A percentile compares a stretch with the other conserved stretches of the same genome.
These are phyloP conservation scores for Dictyostelium capitatum DNA, from an alignment of 78 protist species.

Conservation along the genomic window DNA sequence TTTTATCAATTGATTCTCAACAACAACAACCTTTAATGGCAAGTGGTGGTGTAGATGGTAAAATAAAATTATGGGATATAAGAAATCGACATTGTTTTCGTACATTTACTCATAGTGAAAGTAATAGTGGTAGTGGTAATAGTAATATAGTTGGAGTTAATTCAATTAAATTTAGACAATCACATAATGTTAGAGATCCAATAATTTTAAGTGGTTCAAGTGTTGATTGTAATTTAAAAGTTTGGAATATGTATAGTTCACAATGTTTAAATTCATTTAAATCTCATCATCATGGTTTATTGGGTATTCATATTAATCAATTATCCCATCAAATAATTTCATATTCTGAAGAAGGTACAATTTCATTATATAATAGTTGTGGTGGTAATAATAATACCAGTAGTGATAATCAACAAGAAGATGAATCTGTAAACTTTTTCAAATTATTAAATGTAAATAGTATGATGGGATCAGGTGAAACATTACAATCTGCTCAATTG, in stretches of 20 bases:
- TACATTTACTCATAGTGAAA: neutral
- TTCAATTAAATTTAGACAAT: slow-evolving; percentile 19
- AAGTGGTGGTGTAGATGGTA: slow-evolving; percentile 36
- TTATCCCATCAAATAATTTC: slow-evolving; percentile 4
- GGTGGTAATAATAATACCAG: neutral
- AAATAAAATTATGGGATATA: slow-evolving; percentile 52
- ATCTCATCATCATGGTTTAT: neutral
- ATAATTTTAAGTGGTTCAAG: slow-evolving; percentile 19
- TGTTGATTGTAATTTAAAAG: neutral
- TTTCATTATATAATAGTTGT: slow-evolving; percentile 17
- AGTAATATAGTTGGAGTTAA: neutral
- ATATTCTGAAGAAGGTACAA: slow-evolving; percentile 24
- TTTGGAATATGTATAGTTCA: slow-evolving; percentile 74
- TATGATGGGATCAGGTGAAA: neutral
- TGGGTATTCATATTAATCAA: slow-evolving; percentile 32
- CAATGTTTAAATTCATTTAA: slow-evolving; percentile 22
- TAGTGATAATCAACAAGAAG: neutral
- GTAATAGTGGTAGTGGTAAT: neutral
- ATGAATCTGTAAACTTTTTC: neutral
- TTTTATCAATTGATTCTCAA: slow-evolving; percentile 37
- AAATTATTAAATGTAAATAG: slow-evolving; percentile 19
- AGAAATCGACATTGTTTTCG: slow-evolving; percentile 52
- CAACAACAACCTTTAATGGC: slow-evolving; percentile 37
- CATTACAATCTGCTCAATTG: slow-evolving; percentile 33
- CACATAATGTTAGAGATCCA: slow-evolving; percentile 27